Base-by-base conservation (phyloP, 352 stramenopile species). In the Peronospora destructor region DNA sequence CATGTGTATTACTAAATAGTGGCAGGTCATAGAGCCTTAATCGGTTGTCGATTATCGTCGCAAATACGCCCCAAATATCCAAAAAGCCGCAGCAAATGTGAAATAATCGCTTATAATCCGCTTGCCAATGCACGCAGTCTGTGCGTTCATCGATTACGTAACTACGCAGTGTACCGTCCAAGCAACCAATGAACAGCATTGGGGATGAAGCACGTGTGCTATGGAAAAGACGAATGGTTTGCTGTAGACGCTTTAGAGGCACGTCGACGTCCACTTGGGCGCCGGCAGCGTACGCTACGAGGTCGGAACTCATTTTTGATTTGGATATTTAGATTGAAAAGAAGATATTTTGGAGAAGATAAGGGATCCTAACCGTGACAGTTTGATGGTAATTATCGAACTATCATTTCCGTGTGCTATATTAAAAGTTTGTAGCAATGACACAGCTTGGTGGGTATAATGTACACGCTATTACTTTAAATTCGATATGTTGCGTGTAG, bases 31-130 rank as follows among this genome's bases (percentile, higher is more conserved):
- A 71, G 10, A 87, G 54, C 38, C 76, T 71, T 28, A 91, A 45
- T 49, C 76, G 85, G 38, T 54, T 55, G 56, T 90, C 76, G 0
- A 62, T 26, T 6, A 89, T 38, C 30, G 82, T 91, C 17, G 64
- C 49, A 44, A 70, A 81, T 6, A 89, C 65, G 23, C 82, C 75
- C 82, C 82, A 93, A 16, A 48, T 37, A 54, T 93, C 77, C 23
- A 93, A 44, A 26, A 90, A 73, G 21, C 52, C 44, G 30, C 73
- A 67, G 55, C 61, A 64, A 5, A 61, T 14, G 53, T 88, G 73
- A 52, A 62, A 87, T 12, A 88, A 43, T 37, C 71, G 72, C 48
- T 84, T 85, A 59, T 79, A 76, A 32, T 76, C 66, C 19, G 73
- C 50, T 41, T 87, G 76, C 59, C 56, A 82, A 25, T 62, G 65